These are phyloP conservation scores for Chimonanthus praecox DNA, from an alignment of 164 flowering plant genomes.

Conservation along the genomic window DNA sequence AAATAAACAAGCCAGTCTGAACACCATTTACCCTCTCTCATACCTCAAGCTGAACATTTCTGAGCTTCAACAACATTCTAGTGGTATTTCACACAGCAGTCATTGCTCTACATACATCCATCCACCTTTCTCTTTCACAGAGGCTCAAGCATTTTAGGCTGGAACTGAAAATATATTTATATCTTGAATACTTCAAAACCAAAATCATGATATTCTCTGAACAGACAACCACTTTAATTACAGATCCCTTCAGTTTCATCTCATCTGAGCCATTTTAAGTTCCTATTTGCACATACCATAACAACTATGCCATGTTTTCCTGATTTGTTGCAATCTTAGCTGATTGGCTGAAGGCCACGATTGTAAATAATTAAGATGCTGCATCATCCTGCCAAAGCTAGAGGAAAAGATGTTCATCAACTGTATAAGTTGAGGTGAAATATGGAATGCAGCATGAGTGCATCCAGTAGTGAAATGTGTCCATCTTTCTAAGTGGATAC, in stretches of 20 bases:
- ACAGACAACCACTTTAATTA: no score
- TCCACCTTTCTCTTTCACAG: not conserved
- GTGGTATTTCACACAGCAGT: not conserved
- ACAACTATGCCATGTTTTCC: not conserved
- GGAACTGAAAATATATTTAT: not conserved
- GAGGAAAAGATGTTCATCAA: not conserved
- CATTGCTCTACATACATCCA: not conserved
- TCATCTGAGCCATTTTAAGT: not conserved
- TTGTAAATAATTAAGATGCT: not conserved
- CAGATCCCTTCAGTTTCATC: not conserved
- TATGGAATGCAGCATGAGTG: not conserved
- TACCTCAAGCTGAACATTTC: no score
- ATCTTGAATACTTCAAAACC: not conserved
- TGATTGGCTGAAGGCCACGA: not conserved
- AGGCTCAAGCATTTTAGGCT: not conserved
- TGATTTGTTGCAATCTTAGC: not conserved
- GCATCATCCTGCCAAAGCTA: not conserved
- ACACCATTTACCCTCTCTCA: not conserved
- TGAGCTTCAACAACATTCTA: not conserved
- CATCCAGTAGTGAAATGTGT: no score
- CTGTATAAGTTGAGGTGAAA: not conserved
- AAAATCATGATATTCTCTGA: not conserved
- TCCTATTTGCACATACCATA: not conserved
- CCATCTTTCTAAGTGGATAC: no score
- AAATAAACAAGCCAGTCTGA: not conserved